Percentiles rank a stretch among this genome's conserved stretches.
phyloP scores from a whole-genome alignment of 192 early-diverging fungal genomes.

The Coemansia sp. region DNA sequence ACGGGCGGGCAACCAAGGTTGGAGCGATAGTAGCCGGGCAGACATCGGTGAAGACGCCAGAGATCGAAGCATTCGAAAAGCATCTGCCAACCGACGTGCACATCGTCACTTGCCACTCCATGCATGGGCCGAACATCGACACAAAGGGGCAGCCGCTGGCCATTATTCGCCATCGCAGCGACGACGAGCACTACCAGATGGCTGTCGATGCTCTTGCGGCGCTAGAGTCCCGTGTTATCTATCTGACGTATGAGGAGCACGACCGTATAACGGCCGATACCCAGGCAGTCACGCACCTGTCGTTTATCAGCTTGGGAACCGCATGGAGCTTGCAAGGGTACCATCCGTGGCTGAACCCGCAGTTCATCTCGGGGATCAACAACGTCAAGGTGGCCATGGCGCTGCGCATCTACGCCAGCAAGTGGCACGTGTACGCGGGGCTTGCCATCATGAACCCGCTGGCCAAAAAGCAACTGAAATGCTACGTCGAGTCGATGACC shows the following conservation, averaged over 20 bases:
- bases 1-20: slow-evolving; percentile 88
- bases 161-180: slow-evolving; percentile 75
- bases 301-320: slow-evolving; percentile 92
- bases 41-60: slow-evolving; percentile 95
- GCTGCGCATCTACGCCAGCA: slow-evolving; percentile 88
- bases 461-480: slow-evolving; percentile 79
- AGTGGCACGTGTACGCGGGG: slow-evolving; percentile 98
- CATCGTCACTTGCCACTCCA: slow-evolving; percentile 92
- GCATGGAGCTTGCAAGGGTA: slow-evolving; percentile 83
- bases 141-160: slow-evolving; percentile 81
- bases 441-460: slow-evolving; percentile 91
- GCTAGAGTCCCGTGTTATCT: slow-evolving; percentile 81
- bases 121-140: slow-evolving; percentile 91
- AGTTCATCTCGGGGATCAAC: slow-evolving; percentile 92
- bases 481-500: slow-evolving; percentile 85
- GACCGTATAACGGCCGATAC: slow-evolving; percentile 97
- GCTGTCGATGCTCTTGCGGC: slow-evolving; percentile 67
- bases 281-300: slow-evolving; percentile 94
- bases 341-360: slow-evolving; percentile 89
- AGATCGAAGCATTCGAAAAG: slow-evolving; percentile 86
- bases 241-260: slow-evolving; percentile 80
- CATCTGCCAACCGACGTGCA: slow-evolving; percentile 88
- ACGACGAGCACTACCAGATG: slow-evolving; percentile 59
- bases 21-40: slow-evolving; percentile 89
- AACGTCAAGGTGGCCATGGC: slow-evolving; percentile 96